A percentile compares a stretch with the other conserved stretches of the same genome.
phyloP scores from a whole-genome alignment of 2,329 filamentous ascomycete species.

The Aspergillus awamori region DNA sequence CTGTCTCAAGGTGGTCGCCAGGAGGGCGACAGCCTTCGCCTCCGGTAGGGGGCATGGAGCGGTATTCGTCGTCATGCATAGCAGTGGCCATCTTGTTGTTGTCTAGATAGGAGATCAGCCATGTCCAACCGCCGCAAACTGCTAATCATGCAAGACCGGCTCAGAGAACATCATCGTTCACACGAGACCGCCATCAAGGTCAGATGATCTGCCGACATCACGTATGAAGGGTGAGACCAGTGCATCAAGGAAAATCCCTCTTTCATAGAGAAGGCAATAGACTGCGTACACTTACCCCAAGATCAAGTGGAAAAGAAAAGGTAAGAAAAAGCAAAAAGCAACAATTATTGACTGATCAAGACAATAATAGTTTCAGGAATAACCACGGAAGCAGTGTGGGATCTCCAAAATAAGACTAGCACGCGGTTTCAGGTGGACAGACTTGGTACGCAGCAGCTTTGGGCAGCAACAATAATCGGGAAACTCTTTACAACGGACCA shows the following conservation, averaged over 20 bases:
- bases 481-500: not conserved
- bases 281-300: slow-evolving; percentile 5
- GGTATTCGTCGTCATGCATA: not conserved
- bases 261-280: no score
- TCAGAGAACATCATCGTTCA: no score
- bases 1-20: slow-evolving; percentile 17
- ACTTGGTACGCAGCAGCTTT: not conserved
- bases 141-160: not conserved
- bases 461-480: not conserved
- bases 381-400: not conserved
- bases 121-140: not conserved
- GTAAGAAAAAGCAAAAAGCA: not conserved
- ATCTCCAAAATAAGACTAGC: slow-evolving; percentile 9
- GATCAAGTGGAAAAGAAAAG: not conserved
- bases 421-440: not conserved
- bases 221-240: no score
- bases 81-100: slow-evolving; percentile 15
- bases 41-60: slow-evolving; percentile 23
- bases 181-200: no score
- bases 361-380: no score
- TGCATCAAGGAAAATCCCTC: no score
- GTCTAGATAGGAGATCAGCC: not conserved
- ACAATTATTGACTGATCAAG: not conserved
- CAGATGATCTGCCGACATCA: no score
- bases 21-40: slow-evolving; percentile 23